Conservation (phyloP, 805 yeast species). For the Saccharomycopsis babjevae region DNA sequence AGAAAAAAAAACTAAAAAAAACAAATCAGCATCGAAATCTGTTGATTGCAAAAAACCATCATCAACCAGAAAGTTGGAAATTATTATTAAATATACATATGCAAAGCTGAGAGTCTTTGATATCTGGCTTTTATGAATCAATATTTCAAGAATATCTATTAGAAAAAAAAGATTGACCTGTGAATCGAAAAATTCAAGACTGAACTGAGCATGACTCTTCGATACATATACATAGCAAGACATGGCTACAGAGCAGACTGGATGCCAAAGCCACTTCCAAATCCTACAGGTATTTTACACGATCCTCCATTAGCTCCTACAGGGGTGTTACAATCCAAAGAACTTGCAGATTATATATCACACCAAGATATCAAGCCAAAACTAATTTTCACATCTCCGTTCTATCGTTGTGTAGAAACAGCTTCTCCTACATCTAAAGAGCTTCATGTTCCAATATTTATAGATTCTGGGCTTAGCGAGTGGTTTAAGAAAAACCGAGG, state of each 20-base stretch:
- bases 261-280: constrained; percentile 50
- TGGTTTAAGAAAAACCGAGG: constrained; percentile 73
- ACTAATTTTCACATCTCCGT: constrained; percentile 70
- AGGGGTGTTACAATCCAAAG: constrained; percentile 80
- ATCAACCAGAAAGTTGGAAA: too few species aligned
- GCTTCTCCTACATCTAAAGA: constrained; percentile 55
- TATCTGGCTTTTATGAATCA: not conserved
- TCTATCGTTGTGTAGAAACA: constrained; percentile 84
- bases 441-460: constrained; percentile 46
- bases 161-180: not conserved
- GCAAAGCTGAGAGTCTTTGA: too few species aligned
- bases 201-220: constrained; percentile 10
- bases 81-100: too few species aligned
- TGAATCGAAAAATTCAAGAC: too few species aligned
- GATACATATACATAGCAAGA: constrained; percentile 21
- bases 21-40: too few species aligned
- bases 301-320: constrained; percentile 85
- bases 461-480: constrained; percentile 85
- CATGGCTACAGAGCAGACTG: constrained; percentile 82
- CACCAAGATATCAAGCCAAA: constrained; percentile 46
- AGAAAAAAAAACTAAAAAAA: too few species aligned
- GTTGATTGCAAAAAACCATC: too few species aligned
- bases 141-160: not conserved
- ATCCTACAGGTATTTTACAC: constrained; percentile 82
- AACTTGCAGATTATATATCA: constrained; percentile 51